Conservation (phyloP, 1,139 yeast species). For the Blastobotrys malaysiensis region DNA sequence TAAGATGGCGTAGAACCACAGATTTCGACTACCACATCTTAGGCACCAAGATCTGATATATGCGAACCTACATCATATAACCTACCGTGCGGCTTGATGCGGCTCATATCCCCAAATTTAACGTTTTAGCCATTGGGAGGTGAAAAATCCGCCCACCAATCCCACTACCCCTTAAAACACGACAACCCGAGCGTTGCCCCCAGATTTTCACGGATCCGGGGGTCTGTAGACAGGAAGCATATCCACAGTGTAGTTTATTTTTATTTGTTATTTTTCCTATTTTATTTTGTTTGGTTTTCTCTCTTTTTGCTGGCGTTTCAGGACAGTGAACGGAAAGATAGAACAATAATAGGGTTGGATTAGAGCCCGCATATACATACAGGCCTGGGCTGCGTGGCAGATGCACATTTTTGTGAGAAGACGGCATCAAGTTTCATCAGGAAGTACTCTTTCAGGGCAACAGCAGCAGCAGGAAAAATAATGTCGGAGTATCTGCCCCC, state of each 20-base stretch:
- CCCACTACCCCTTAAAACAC: neutral
- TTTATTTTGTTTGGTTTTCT: neutral
- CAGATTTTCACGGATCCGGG: neutral
- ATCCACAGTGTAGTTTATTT: too few relatives aligned
- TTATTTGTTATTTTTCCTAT: too few relatives aligned
- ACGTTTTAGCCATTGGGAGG: neutral
- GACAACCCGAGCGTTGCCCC: neutral
- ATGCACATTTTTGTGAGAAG: neutral
- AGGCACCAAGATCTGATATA: too few relatives aligned
- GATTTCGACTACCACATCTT: too few relatives aligned
- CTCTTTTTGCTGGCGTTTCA: neutral
- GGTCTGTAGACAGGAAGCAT: neutral
- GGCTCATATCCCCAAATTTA: neutral
- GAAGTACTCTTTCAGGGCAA: neutral
- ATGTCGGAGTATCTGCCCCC: constrained; percentile 28
- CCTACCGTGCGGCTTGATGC: too few relatives aligned
- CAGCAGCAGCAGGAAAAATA: neutral
- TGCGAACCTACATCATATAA: too few relatives aligned
- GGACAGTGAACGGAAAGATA: neutral
- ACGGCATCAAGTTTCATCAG: neutral
- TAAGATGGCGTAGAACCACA: too few relatives aligned
- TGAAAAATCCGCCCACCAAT: neutral
- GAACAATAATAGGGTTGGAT: neutral
- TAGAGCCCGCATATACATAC: neutral
- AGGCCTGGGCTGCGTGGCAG: neutral